phyloP scores from a whole-genome alignment of 805 yeast species.

The Candida andamanensis region DNA sequence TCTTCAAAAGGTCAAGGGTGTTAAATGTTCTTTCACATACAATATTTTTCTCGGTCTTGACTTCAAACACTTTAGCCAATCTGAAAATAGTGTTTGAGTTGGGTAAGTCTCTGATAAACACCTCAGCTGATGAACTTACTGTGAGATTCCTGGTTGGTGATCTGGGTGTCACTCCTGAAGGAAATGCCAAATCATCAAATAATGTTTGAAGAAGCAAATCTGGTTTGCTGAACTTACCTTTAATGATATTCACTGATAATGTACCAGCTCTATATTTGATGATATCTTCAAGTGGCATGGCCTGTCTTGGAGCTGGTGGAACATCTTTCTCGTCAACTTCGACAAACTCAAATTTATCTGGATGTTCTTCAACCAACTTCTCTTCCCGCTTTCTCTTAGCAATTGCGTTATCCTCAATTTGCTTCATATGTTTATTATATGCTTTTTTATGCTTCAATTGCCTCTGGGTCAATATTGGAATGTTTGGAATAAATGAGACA shows the following conservation, averaged over 20 bases:
- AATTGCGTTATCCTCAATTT: constrained; percentile 30
- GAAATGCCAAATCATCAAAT: constrained; percentile 60
- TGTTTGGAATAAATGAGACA: constrained; percentile 59
- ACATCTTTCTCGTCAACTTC: constrained; percentile 37
- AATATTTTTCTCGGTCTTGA: constrained; percentile 44
- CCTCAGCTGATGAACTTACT: constrained; percentile 47
- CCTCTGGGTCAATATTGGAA: constrained; percentile 55
- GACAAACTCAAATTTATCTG: constrained; percentile 63
- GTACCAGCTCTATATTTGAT: constrained; percentile 58
- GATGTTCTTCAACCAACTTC: constrained; percentile 49
- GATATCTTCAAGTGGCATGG: constrained; percentile 49
- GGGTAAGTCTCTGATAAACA: constrained; percentile 66
- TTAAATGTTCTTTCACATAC: constrained; percentile 44
- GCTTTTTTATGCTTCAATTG: constrained; percentile 47
- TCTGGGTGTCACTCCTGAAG: constrained; percentile 50
- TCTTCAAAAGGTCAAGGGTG: constrained; percentile 51
- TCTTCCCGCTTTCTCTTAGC: constrained; percentile 46
- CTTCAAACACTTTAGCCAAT: constrained; percentile 48
- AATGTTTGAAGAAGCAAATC: constrained; percentile 52
- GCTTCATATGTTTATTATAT: constrained; percentile 33
- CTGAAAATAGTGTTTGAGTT: constrained; percentile 56
- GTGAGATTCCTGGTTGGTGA: constrained; percentile 42
- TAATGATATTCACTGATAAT: constrained; percentile 47
- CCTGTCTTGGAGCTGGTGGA: constrained; percentile 34
- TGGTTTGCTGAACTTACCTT: constrained; percentile 45